Conservation (phyloP, 139 green algal genomes). For the Penium margaritaceum region DNA sequence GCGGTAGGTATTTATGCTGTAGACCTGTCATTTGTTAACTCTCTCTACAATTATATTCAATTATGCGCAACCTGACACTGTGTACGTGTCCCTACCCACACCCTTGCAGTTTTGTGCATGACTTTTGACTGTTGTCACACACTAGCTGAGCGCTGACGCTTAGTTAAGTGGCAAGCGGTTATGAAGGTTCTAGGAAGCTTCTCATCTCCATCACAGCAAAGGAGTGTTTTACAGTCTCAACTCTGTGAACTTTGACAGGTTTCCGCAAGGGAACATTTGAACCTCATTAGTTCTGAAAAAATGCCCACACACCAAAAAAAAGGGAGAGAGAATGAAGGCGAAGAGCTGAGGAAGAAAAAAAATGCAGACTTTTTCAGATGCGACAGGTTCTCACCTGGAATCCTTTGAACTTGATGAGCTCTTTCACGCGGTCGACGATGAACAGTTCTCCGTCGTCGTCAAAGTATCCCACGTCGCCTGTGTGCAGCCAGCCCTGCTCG, state of each 20-base stretch:
- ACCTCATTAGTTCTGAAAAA: slow-evolving; percentile 1
- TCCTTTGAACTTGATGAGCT: slow-evolving; percentile 46
- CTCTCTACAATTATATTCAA: too few species aligned
- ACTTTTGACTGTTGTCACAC: too few species aligned
- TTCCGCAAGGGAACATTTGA: too few species aligned
- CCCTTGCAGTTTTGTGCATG: too few species aligned
- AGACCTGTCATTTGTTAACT: too few species aligned
- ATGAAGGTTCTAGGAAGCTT: background rate
- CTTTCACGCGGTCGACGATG: slow-evolving; percentile 38
- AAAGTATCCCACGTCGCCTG: slow-evolving; percentile 45
- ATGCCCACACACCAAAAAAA: background rate
- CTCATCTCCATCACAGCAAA: too few species aligned
- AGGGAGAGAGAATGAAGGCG: background rate
- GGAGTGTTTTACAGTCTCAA: too few species aligned
- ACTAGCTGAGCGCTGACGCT: too few species aligned
- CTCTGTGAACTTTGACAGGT: too few species aligned
- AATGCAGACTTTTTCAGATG: background rate
- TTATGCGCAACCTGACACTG: too few species aligned
- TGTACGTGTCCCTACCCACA: too few species aligned
- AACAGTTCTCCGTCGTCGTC: slow-evolving; percentile 21
- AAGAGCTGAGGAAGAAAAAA: background rate
- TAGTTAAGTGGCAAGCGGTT: background rate
- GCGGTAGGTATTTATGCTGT: too few species aligned
- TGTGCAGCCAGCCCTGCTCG: slow-evolving; percentile 51
- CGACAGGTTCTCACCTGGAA: slow-evolving; percentile 21